phyloP scores from a whole-genome alignment of 495 filamentous ascomycete species.

The Aspergillus wentii region DNA sequence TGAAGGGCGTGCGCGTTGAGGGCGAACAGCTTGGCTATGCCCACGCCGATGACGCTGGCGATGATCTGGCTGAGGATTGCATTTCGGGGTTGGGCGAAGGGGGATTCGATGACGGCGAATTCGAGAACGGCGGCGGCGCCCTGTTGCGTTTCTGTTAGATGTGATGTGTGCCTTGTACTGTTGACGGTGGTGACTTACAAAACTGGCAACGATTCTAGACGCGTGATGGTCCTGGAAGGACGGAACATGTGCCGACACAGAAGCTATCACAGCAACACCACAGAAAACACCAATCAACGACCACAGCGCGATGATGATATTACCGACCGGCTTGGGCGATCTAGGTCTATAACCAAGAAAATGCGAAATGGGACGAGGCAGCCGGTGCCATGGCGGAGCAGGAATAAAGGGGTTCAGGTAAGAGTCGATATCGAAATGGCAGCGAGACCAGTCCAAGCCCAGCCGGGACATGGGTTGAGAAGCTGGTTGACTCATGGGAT shows the following conservation, averaged over 20 bases:
- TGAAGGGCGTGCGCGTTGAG: conserved; percentile 38
- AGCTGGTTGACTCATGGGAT: conserved; percentile 8
- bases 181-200: conserved; percentile 25
- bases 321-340: conserved; percentile 26
- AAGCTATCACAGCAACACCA: conserved; percentile 36
- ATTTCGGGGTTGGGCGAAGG: conserved; percentile 79
- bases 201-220: conserved; percentile 36
- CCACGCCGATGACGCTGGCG: conserved; percentile 60
- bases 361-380: conserved; percentile 34
- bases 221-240: conserved; percentile 31
- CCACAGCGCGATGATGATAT: conserved; percentile 36
- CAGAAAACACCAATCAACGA: conserved; percentile 40
- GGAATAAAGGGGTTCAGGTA: conserved; percentile 61
- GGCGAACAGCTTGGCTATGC: conserved; percentile 67
- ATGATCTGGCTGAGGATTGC: conserved; percentile 67
- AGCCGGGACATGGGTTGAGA: conserved; percentile 5
- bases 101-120: conserved; percentile 72
- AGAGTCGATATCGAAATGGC: conserved; percentile 62
- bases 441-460: conserved; percentile 17
- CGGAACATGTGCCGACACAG: conserved; percentile 34
- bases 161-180: not conserved
- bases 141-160: conserved; percentile 31
- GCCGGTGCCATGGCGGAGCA: conserved; percentile 31
- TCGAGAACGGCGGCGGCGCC: conserved; percentile 74
- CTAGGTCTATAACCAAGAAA: conserved; percentile 34